Conservation (phyloP, 495 filamentous ascomycete species). For the Chaetomium cochliodes region DNA sequence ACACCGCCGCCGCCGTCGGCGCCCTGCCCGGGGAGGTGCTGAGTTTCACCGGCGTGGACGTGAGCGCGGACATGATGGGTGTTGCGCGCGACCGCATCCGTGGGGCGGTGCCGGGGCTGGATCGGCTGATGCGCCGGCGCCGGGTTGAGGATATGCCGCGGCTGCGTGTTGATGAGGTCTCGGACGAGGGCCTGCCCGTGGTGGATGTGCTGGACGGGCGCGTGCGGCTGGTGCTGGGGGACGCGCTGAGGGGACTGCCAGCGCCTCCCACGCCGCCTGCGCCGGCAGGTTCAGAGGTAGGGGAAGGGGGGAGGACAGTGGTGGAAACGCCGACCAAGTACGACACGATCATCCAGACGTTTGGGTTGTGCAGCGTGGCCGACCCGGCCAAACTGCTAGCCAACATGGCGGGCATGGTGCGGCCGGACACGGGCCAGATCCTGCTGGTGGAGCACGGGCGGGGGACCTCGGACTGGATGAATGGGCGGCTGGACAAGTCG, state of each 20-base stretch:
- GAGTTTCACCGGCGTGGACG: constrained; percentile 49
- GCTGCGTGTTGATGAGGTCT: constrained; percentile 3
- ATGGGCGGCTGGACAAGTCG: constrained; percentile 70
- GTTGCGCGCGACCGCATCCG: constrained; percentile 42
- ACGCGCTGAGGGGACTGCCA: constrained; percentile 39
- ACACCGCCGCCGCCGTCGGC: not conserved
- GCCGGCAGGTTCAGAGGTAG: no score
- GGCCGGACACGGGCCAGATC: constrained; percentile 65
- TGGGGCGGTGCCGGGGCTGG: constrained; percentile 37
- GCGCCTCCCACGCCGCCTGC: constrained; percentile 10
- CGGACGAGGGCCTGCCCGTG: constrained; percentile 24
- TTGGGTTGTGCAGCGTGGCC: constrained; percentile 84
- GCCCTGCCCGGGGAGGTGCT: constrained; percentile 29
- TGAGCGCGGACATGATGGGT: constrained; percentile 45
- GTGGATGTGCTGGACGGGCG: constrained; percentile 37
- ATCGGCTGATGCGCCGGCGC: constrained; percentile 29
- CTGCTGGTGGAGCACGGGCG: constrained; percentile 89
- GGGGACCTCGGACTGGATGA: constrained; percentile 73
- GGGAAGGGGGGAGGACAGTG: no score
- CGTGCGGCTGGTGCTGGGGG: constrained; percentile 42
- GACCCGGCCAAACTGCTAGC: constrained; percentile 68
- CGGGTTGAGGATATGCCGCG: constrained; percentile 27
- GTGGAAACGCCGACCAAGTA: constrained; percentile 46
- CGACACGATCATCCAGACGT: constrained; percentile 88
- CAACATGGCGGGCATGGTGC: constrained; percentile 53